Evolutionary conservation across 192 early-diverging fungal species (phyloP), one percentile per base, ranked within the genome.

Genomic region (Backusella mclennaniae): DNA sequence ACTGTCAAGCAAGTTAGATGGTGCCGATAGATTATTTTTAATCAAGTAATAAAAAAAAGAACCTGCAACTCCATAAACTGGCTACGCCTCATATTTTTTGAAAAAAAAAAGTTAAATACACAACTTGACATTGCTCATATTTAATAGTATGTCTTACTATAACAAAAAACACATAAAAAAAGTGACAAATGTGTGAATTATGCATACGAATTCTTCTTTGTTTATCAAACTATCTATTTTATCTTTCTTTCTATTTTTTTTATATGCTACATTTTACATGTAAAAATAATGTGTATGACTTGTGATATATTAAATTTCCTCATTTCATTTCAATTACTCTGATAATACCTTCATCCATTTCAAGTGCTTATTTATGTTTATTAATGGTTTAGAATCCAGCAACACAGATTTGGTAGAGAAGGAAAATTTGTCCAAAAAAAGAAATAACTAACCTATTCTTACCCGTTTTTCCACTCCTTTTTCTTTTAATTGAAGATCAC

Each of bases 11-110:
- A 49, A 49, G 46, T 49, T n/a, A 49, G 46, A 49, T 63, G 14
- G 56, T 63, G 56, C 56, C 56, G 56, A 63, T 63, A 63, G 56
- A 63, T 63, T 63, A 26, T 29, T 63, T 63, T 63, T 63, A 63
- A 63, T 63, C 56, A 63, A 63, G 56, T 4, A 63, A 63, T 63
- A 26, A 63, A 49, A 49, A 49, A 49, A 63, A 63, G 21, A 63
- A 56, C 56, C 9, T 63, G 56, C 12, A 63, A 63, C 26, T 63
- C 9, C 56, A 63, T 63, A 63, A 2, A 63, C 56, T 63, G 9
- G 2, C 56, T 63, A 63, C 8, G 26, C 56, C 23, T 7, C 2
- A 63, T 63, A 29, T 29, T 49, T 15, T 29, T 63, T 63, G 11
- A 9, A n/a, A 21, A 56, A 53, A 53, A 23, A 56, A 56, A 9